Conservation (phyloP, 2,329 filamentous ascomycete species). For the Alternaria sp. region DNA sequence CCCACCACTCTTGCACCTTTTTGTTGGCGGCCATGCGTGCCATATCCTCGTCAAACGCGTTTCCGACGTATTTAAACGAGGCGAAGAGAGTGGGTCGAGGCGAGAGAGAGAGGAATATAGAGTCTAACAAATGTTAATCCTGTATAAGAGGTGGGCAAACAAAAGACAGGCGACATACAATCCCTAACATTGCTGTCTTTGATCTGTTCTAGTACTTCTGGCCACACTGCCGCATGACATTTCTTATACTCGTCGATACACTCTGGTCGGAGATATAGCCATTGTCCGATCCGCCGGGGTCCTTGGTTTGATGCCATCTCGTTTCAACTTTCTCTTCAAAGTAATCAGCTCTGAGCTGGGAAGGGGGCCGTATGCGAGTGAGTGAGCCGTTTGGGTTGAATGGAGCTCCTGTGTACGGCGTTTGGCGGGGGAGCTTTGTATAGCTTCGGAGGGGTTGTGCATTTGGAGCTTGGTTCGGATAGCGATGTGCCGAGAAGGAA, state of each 20-base stretch:
- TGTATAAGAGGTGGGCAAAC: slow-evolving; percentile 29
- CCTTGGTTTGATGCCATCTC: slow-evolving; percentile 27
- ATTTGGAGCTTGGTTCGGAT: slow-evolving; percentile 1
- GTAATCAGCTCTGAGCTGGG: no score
- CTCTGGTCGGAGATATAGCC: slow-evolving; percentile 75
- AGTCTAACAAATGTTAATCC: slow-evolving; percentile 58
- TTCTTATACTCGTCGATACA: slow-evolving; percentile 75
- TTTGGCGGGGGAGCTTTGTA: slow-evolving; percentile 1
- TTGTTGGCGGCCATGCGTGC: slow-evolving; percentile 75
- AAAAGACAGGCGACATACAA: slow-evolving; percentile 58
- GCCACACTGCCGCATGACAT: slow-evolving; percentile 78
- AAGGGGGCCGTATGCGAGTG: not conserved
- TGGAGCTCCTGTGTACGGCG: not conserved
- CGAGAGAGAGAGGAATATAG: slow-evolving; percentile 72
- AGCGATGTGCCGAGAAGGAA: not conserved
- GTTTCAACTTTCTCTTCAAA: not conserved
- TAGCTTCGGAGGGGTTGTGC: slow-evolving; percentile 4
- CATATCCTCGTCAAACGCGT: slow-evolving; percentile 78
- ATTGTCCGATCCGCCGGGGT: slow-evolving; percentile 70
- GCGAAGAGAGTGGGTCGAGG: slow-evolving; percentile 72
- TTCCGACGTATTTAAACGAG: slow-evolving; percentile 80
- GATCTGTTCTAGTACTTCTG: slow-evolving; percentile 79
- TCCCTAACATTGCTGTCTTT: slow-evolving; percentile 78
- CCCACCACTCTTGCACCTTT: slow-evolving; percentile 81
- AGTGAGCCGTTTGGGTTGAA: not conserved